Evolutionary conservation across 176 grass and related monocot genomes (phyloP).

Genomic region (Carex pumila): DNA sequence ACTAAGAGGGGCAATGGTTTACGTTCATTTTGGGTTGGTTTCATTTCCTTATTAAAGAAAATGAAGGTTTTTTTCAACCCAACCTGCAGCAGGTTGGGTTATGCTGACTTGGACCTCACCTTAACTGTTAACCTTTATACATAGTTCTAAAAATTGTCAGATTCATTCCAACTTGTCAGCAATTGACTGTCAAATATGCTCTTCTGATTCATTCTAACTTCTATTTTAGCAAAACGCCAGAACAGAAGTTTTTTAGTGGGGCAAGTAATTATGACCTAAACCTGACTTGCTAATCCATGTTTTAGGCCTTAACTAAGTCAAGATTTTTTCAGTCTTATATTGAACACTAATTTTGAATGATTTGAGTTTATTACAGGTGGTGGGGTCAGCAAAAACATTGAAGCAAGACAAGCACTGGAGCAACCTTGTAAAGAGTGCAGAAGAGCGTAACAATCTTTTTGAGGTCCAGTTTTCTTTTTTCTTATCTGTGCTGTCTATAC

Average conservation of each 20-base stretch:
- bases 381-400: constrained; percentile 81
- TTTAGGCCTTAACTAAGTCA: neutral
- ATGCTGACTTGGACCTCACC: neutral
- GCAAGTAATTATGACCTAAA: constrained; percentile 6
- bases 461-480: constrained; percentile 34
- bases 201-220: neutral
- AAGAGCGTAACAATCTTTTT: constrained; percentile 49
- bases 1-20: neutral
- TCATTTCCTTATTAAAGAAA: neutral
- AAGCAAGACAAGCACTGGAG: constrained; percentile 81
- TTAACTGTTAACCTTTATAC: constrained; percentile 4
- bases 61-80: neutral
- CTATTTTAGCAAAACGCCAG: neutral
- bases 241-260: neutral
- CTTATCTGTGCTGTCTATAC: neutral
- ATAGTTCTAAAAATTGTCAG: neutral
- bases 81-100: neutral
- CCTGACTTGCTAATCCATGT: neutral
- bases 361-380: constrained; percentile 35
- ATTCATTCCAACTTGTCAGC: neutral
- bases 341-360: constrained; percentile 21
- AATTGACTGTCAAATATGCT: neutral
- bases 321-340: neutral
- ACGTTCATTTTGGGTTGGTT: neutral
- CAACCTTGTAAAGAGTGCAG: constrained; percentile 76